Evolutionary conservation across 176 grass and related monocot species (phyloP), one percentile per base, ranked within the genome.

Genomic region (Carex parvula): DNA sequence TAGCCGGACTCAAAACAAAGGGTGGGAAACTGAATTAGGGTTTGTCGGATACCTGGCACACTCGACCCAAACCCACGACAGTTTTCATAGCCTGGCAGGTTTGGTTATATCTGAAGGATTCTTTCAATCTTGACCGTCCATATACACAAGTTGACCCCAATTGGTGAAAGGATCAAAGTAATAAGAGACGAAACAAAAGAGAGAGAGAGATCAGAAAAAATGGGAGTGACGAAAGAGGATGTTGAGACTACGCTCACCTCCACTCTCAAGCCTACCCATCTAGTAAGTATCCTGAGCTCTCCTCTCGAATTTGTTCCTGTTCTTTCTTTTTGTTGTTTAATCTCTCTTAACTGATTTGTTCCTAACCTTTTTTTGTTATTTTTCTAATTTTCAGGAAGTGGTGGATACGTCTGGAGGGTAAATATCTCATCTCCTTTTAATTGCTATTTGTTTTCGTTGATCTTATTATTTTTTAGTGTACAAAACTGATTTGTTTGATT

Each of bases 391-490:
- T 57, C 88, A 99, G 93, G 93, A 83, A 69, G 96, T 99, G 64
- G 84, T 91, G 35, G 96, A 99, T 63, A 99, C 91, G 3, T 99
- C 96, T 57, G 93, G 96, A 91, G 96, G 96, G 96, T 99, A 89
- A 90, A 39, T 67, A 48, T 73, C 29, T 15, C 17, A 9, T 2
- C 15, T 20, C 62, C 6, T 79, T 3, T 8, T 4, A 24, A 24
- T 46, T 57, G 22, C 0, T 50, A 5, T 37, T 46, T 5, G 3
- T 0, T 60, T 86, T 67, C 10, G 33, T 77, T 86, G 1, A 10
- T 63, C 68, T 42, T 13, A 14, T 57, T 84, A 37, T 18, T 37
- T 18, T 4, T 11, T 64, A 17, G 12, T 70, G 2, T 39, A 1
- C 7, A 83, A 24, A 48, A 42, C 20, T 42, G 5, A 72, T 64